A percentile compares a stretch with the other conserved stretches of the same genome.
Evolutionary conservation across 2,329 filamentous ascomycete species (phyloP).

Genomic region (Amphichorda felina): DNA sequence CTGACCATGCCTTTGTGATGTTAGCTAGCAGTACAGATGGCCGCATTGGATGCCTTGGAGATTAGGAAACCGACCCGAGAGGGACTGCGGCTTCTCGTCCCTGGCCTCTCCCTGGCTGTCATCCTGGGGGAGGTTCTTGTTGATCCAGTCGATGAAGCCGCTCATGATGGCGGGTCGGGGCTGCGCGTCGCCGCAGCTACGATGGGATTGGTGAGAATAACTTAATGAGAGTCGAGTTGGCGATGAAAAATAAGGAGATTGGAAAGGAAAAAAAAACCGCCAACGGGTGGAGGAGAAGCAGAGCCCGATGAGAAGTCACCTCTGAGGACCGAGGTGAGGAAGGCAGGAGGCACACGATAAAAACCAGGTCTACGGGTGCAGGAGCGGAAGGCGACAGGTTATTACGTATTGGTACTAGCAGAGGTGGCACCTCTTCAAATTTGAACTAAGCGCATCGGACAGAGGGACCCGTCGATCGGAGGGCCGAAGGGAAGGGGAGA

Average conservation of each 20-base stretch:
- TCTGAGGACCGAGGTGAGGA: too few relatives aligned
- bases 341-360: too few relatives aligned
- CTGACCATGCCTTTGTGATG: slow-evolving; percentile 24
- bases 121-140: slow-evolving; percentile 10
- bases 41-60: neutral
- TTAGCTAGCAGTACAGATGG: slow-evolving; percentile 1
- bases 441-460: too few relatives aligned
- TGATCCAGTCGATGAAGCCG: slow-evolving; percentile 25
- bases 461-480: too few relatives aligned
- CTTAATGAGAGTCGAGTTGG: neutral
- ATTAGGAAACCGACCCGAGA: slow-evolving; percentile 20
- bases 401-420: too few relatives aligned
- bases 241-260: neutral
- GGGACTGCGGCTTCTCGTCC: slow-evolving; percentile 13
- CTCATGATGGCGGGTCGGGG: slow-evolving; percentile 15
- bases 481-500: too few relatives aligned
- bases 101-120: too few relatives aligned
- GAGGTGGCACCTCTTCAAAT: too few relatives aligned
- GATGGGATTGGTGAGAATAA: neutral
- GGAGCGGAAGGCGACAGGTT: too few relatives aligned
- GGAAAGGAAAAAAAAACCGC: neutral
- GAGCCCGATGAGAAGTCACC: too few relatives aligned
- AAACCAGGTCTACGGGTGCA: too few relatives aligned
- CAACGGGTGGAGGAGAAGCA: too few relatives aligned
- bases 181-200: neutral